These are phyloP conservation scores for Dothidotthia symphoricarpi DNA, from an alignment of 2,329 filamentous ascomycete species.

Conservation along the genomic window DNA sequence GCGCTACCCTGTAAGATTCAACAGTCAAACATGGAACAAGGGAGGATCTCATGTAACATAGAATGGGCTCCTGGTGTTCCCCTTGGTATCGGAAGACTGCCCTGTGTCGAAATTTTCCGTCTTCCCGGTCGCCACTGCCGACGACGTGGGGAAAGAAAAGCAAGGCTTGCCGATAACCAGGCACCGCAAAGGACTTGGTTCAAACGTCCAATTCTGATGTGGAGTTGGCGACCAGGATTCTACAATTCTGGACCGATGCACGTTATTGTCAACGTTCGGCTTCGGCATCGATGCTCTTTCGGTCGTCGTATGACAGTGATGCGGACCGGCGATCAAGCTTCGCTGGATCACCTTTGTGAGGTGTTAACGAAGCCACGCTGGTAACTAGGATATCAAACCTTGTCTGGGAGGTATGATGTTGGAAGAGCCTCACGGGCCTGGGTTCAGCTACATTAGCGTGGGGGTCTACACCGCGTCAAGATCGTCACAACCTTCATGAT, in stretches of 20 bases:
- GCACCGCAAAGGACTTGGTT: slow-evolving; percentile 28
- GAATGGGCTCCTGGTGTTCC: slow-evolving; percentile 5
- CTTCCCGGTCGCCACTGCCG: slow-evolving; percentile 15
- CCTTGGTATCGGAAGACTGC: slow-evolving; percentile 1
- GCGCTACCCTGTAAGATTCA: not conserved
- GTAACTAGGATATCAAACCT: slow-evolving; percentile 2
- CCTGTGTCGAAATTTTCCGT: slow-evolving; percentile 4
- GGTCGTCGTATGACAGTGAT: no score
- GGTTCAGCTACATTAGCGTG: slow-evolving; percentile 24
- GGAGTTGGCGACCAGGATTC: slow-evolving; percentile 1
- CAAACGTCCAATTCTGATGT: slow-evolving; percentile 10
- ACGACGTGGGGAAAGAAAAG: slow-evolving; percentile 29
- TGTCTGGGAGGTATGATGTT: no score
- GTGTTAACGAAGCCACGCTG: slow-evolving; percentile 1
- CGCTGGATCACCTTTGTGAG: slow-evolving; percentile 1
- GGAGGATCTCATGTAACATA: not conserved
- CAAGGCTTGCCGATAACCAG: slow-evolving; percentile 29
- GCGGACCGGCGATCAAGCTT: not conserved
- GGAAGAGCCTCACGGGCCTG: slow-evolving; percentile 16
- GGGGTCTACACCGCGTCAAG: slow-evolving; percentile 15
- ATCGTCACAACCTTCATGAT: slow-evolving; percentile 10
- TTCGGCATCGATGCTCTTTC: no score
- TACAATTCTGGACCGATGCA: not conserved
- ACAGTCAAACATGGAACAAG: not conserved
- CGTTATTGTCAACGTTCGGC: no score